phyloP scores from a whole-genome alignment of 2,329 filamentous ascomycete genomes.

The Purpureocillium takamizusanense region DNA sequence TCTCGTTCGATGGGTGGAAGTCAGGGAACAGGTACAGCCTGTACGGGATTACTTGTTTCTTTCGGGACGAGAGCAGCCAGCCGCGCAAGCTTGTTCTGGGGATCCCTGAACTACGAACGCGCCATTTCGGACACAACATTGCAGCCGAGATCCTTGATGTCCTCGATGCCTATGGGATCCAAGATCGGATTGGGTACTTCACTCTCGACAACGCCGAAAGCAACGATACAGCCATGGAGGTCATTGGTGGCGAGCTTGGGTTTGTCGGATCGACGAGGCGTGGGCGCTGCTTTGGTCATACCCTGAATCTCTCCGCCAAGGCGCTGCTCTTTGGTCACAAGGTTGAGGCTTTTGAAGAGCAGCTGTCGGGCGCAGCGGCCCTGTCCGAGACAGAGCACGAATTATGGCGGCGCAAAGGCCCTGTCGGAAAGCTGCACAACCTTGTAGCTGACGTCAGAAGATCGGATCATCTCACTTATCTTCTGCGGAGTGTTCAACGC shows the following conservation, averaged over 20 bases:
- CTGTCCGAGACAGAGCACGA: neutral
- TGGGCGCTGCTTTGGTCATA: constrained; percentile 1
- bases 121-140: constrained; percentile 2
- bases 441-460: constrained; percentile 2
- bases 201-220: constrained; percentile 4
- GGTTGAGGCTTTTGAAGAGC: neutral
- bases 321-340: neutral
- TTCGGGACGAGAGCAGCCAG: constrained; percentile 1
- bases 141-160: neutral
- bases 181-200: constrained; percentile 4
- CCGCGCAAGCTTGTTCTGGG: constrained; percentile 1
- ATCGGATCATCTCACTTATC: constrained; percentile 4
- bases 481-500: constrained; percentile 2
- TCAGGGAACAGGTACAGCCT: neutral
- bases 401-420: constrained; percentile 2
- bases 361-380: neutral
- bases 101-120: constrained; percentile 1
- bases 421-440: constrained; percentile 2
- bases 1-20: constrained; percentile 1
- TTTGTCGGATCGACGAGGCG: constrained; percentile 1
- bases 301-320: constrained; percentile 1
- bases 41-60: neutral
- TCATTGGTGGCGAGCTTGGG: constrained; percentile 2
- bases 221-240: constrained; percentile 4
- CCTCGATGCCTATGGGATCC: constrained; percentile 1